These are phyloP conservation scores for Tylopilus sp. DNA, from an alignment of 768 basidiomycete genomes.

Conservation along the genomic window DNA sequence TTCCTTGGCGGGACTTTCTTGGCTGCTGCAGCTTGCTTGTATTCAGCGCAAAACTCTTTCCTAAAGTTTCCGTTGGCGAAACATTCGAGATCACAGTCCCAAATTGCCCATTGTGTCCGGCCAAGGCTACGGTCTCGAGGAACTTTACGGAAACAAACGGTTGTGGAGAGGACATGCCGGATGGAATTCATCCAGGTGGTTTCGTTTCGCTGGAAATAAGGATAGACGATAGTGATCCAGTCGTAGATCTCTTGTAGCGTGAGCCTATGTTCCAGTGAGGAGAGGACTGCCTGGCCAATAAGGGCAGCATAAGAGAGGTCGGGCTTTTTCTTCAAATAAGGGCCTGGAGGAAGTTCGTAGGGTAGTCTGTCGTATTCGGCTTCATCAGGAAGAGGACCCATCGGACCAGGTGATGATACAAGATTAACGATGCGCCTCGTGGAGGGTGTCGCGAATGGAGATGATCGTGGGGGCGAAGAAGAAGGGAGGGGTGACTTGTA, in stretches of 20 bases:
- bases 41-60: conserved; percentile 50
- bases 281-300: conserved; percentile 91
- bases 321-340: conserved; percentile 78
- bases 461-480: conserved; percentile 57
- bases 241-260: conserved; percentile 96
- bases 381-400: conserved; percentile 61
- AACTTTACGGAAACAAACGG: conserved; percentile 85
- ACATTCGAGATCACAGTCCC: conserved; percentile 76
- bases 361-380: conserved; percentile 66
- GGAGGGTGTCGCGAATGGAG: conserved; percentile 63
- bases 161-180: conserved; percentile 93
- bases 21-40: conserved; percentile 27
- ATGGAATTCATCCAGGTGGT: conserved; percentile 98
- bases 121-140: conserved; percentile 74
- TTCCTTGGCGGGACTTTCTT: conserved; percentile 36
- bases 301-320: conserved; percentile 91
- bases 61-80: conserved; percentile 82
- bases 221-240: conserved; percentile 92
- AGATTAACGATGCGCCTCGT: conserved; percentile 57
- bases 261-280: conserved; percentile 77
- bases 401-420: conserved; percentile 84
- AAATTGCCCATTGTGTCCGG: conserved; percentile 85
- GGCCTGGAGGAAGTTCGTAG: conserved; percentile 78
- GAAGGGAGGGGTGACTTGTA: conserved; percentile 51
- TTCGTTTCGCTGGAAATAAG: conserved; percentile 89